These are phyloP conservation scores for Persicaria maculosa DNA, from an alignment of 148 eudicot genomes.

Conservation along the genomic window DNA sequence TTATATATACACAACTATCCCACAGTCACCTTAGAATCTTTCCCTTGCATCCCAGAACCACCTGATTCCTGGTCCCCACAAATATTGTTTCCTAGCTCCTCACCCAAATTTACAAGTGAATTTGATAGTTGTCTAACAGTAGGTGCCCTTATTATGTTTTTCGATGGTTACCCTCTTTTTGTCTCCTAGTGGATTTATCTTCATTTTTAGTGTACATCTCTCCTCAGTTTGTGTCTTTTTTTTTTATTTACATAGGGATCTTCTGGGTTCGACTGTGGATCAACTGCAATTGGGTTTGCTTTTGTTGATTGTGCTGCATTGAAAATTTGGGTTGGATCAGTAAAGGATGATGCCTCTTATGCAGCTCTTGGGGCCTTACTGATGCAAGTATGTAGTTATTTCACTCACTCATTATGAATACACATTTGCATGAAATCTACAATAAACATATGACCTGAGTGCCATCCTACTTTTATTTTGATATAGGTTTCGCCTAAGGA, in stretches of 20 bases:
- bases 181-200: neutral
- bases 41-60: too few relatives aligned
- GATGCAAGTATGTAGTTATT: constrained; percentile 66
- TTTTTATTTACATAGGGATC: constrained; percentile 35
- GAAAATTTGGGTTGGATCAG: constrained; percentile 86
- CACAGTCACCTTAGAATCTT: too few relatives aligned
- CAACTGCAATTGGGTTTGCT: constrained; percentile 73
- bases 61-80: too few relatives aligned
- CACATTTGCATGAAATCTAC: constrained; percentile 8
- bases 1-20: too few relatives aligned
- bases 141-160: neutral
- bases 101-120: too few relatives aligned
- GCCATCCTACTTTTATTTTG: constrained; percentile 8
- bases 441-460: neutral
- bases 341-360: constrained; percentile 80
- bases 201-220: neutral
- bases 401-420: constrained; percentile 1
- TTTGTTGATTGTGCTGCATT: constrained; percentile 94
- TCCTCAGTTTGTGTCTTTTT: neutral
- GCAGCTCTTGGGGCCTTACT: constrained; percentile 91
- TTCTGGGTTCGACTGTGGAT: constrained; percentile 40
- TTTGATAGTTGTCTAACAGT: too few relatives aligned
- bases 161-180: neutral
- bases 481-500: constrained; percentile 89
- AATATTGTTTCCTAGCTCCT: too few relatives aligned